Evolutionary conservation across 139 green algal genomes (phyloP), one percentile per base, ranked within the genome.

Genomic region (Limnomonas spitsbergensis): DNA sequence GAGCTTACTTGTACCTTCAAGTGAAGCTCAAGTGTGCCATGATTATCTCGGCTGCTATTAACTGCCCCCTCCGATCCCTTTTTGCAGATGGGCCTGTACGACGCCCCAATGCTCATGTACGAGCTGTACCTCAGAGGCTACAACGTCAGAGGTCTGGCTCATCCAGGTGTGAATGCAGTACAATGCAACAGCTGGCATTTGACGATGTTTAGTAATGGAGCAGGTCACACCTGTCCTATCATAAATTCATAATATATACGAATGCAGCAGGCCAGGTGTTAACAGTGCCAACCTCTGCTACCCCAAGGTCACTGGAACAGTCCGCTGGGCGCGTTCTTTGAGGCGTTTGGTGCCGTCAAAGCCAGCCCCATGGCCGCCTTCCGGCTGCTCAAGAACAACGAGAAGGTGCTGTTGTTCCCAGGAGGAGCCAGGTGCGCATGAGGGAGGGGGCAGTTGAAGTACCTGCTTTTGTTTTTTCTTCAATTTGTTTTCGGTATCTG

Each of bases 121-220:
- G 89, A 95, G 83, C 83, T 95, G 38, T 93, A 90, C 80, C 47
- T 92, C 6, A 40, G 89, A 26, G 91, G 91, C 27, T 91, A 92
- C 83, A 85, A 66, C 74, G 86, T 87, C 27, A 80, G 87, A 20
- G 89, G 89, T 26, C 73, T 95, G 47, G 91, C 91, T 7, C 88
- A 95, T 66, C 84, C 81, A 0, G 85, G 78, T 3, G 84, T 9
- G 56, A 20, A 61, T 61, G 47, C n/a, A n/a, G n/a, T n/a, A n/a
- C n/a, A n/a, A n/a, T n/a, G n/a, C n/a, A n/a, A n/a, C 89, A 69
- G 87, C 79, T 81, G 31, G 47, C 47, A 2, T 36, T 31, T 40
- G 73, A 31, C n/a, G 73, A 3, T 4, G 40, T 31, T 35, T 32
- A 47, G 27, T 3, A 73, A 4, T 66, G 76, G 35, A 69, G 71